Conservation (phyloP, 2,329 filamentous ascomycete species). For the Colletotrichum costaricense region DNA sequence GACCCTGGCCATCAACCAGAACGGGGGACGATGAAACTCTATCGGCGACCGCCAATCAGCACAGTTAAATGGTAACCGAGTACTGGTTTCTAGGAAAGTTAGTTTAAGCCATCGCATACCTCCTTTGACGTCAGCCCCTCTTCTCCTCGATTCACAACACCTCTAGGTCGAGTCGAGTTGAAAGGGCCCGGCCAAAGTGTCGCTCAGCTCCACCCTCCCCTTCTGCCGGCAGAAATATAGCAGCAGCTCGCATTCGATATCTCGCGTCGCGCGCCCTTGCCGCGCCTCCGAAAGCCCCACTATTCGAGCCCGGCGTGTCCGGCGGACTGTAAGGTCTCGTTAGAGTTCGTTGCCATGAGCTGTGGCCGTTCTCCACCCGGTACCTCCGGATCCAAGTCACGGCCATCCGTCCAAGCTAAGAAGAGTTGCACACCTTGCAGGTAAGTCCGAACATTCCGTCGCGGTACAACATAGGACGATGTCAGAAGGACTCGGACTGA, state of each 20-base stretch:
- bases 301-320: not conserved
- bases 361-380: not conserved
- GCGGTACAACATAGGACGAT: not conserved
- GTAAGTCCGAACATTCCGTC: not conserved
- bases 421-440: constrained; percentile 33
- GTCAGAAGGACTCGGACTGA: not conserved
- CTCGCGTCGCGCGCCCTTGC: not conserved
- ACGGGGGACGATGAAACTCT: constrained; percentile 3
- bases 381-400: not conserved
- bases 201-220: not conserved
- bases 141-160: not conserved
- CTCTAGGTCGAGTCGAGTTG: not conserved
- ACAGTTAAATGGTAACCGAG: too few species aligned
- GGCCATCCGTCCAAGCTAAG: not conserved
- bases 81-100: not conserved
- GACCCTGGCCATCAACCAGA: not conserved
- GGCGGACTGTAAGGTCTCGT: not conserved
- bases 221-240: not conserved
- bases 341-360: not conserved
- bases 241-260: not conserved
- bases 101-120: not conserved
- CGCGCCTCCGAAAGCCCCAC: not conserved
- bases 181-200: not conserved
- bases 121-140: not conserved
- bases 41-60: not conserved